Percentiles rank a stretch among this genome's conserved stretches.
These are phyloP conservation scores for Vaucheria bursata DNA, from an alignment of 352 stramenopile genomes.

Conservation along the genomic window DNA sequence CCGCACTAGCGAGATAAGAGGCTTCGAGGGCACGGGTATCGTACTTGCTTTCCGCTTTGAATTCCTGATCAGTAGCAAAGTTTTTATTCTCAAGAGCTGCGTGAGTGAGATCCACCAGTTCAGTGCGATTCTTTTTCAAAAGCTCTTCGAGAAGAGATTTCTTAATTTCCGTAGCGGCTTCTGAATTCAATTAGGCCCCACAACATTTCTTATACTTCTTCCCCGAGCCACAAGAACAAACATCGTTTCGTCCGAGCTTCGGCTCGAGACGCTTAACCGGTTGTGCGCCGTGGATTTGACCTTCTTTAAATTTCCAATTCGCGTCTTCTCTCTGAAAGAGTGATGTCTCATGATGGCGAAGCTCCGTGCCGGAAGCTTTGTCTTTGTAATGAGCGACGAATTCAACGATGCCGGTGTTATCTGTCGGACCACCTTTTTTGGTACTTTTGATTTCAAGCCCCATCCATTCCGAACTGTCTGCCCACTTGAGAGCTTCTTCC, in stretches of 20 bases:
- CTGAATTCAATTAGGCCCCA: neutral
- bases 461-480: neutral
- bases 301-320: neutral
- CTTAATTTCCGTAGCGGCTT: too few relatives aligned
- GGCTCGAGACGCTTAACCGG: neutral
- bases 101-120: too few relatives aligned
- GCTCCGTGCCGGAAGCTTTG: neutral
- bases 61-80: too few relatives aligned
- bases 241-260: neutral
- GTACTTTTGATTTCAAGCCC: neutral
- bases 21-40: too few relatives aligned
- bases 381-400: neutral
- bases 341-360: neutral
- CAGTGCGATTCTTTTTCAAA: too few relatives aligned
- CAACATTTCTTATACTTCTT: slow-evolving; percentile 2
- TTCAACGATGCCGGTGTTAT: neutral
- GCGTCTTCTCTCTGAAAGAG: neutral
- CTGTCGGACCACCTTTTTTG: neutral
- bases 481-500: neutral
- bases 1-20: too few relatives aligned
- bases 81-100: too few relatives aligned
- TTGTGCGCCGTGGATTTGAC: neutral
- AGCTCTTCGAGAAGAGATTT: too few relatives aligned
- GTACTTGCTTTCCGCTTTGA: too few relatives aligned
- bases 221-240: slow-evolving; percentile 1